A percentile compares a stretch with the other conserved stretches of the same genome.
phyloP scores from a whole-genome alignment of 371 early-diverging fungal species.

The Cladochytrium tenue region DNA sequence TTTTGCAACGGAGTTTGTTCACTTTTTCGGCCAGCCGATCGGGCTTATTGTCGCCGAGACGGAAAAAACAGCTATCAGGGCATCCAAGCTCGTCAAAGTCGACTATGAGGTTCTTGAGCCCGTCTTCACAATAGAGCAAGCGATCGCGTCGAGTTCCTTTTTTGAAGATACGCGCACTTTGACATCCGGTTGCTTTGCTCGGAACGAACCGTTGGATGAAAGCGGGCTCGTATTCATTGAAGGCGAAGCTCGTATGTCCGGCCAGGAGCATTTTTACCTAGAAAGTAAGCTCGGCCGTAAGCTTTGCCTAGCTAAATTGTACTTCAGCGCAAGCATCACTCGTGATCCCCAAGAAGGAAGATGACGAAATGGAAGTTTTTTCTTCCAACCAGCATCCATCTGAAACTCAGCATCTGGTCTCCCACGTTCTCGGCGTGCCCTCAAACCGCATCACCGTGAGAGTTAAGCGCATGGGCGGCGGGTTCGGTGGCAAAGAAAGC shows the following conservation, averaged over 20 bases:
- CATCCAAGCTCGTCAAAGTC: constrained; percentile 65
- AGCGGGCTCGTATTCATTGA: constrained; percentile 55
- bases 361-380: constrained; percentile 69
- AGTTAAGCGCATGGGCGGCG: constrained; percentile 76
- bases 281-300: constrained; percentile 45
- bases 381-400: constrained; percentile 74
- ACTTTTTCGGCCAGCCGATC: constrained; percentile 68
- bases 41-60: constrained; percentile 71
- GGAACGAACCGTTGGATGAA: constrained; percentile 15
- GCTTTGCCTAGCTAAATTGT: background rate
- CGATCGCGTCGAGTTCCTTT: constrained; percentile 62
- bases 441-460: constrained; percentile 63
- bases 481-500: constrained; percentile 81
- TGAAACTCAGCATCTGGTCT: constrained; percentile 63
- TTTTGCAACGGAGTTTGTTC: constrained; percentile 64
- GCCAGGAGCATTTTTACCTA: constrained; percentile 79
- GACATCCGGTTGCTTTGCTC: constrained; percentile 29
- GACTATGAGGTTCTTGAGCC: constrained; percentile 65
- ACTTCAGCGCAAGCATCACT: constrained; percentile 54
- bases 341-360: constrained; percentile 69
- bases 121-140: constrained; percentile 67
- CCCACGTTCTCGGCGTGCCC: constrained; percentile 65
- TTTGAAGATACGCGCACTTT: constrained; percentile 52
- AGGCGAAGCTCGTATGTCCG: constrained; percentile 61
- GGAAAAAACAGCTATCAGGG: constrained; percentile 61